Conservation (phyloP, 495 filamentous ascomycete species). For the Hypoxylon cercidicola region DNA sequence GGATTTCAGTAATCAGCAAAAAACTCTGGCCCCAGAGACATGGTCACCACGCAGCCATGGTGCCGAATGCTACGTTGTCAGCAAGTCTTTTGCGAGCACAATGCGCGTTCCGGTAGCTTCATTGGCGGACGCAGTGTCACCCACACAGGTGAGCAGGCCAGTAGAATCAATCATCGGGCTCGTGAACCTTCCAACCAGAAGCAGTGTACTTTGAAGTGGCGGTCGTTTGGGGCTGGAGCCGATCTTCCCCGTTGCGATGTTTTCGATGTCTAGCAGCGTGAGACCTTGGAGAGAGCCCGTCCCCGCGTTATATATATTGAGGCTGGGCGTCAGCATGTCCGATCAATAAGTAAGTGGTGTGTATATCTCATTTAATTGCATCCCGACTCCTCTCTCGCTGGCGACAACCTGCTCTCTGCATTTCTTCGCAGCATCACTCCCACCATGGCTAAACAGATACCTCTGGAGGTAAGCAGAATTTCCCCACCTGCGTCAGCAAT, state of each 20-base stretch:
- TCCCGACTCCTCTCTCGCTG: background rate
- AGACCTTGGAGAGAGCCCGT: constrained; percentile 13
- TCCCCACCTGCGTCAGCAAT: constrained; percentile 17
- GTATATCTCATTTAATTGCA: constrained; percentile 14
- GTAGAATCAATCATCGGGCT: background rate
- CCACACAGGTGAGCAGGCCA: background rate
- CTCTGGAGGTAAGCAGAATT: constrained; percentile 29
- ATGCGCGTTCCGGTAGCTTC: constrained; percentile 5
- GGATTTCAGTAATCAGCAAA: constrained; percentile 8
- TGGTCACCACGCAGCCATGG: constrained; percentile 20
- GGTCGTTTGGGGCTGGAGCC: background rate
- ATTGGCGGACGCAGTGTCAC: constrained; percentile 23
- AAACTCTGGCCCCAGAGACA: constrained; percentile 10
- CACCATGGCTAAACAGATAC: constrained; percentile 20
- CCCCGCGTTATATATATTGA: constrained; percentile 22
- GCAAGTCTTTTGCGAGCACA: constrained; percentile 14
- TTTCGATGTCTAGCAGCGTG: constrained; percentile 2
- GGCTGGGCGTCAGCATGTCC: constrained; percentile 17
- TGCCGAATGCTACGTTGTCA: constrained; percentile 29
- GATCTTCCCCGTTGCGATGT: background rate
- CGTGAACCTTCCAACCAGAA: constrained; percentile 5
- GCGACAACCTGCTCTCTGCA: constrained; percentile 12
- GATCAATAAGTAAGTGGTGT: background rate
- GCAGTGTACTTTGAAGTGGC: constrained; percentile 4
- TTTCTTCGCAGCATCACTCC: constrained; percentile 18